phyloP scores from a whole-genome alignment of 2,329 filamentous ascomycete genomes.

The Dactylellina cionopaga region DNA sequence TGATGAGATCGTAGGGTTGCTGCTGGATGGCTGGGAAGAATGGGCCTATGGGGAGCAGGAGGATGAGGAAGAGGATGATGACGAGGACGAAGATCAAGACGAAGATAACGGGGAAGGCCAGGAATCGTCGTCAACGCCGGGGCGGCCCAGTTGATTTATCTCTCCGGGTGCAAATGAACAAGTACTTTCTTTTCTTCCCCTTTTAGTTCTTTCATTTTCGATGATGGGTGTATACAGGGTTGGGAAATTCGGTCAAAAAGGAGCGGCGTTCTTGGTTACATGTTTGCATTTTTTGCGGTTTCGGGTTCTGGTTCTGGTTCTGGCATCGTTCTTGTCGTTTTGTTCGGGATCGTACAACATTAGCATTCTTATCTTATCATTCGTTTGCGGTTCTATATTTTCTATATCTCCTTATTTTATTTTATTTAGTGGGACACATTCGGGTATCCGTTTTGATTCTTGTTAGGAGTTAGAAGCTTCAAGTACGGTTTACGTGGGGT shows the following conservation, averaged over 20 bases:
- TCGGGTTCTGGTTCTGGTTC: conserved; percentile 5
- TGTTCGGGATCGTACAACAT: conserved; percentile 11
- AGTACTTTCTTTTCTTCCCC: neutral
- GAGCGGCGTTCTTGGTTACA: conserved; percentile 32
- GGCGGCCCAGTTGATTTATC: neutral
- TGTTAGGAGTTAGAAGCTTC: too few relatives aligned
- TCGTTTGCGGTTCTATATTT: conserved; percentile 5
- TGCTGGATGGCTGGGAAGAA: conserved; percentile 45
- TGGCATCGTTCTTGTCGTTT: too few relatives aligned
- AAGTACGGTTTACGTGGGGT: too few relatives aligned
- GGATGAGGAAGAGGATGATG: neutral
- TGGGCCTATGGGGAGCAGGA: conserved; percentile 31
- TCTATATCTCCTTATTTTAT: neutral
- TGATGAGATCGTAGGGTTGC: conserved; percentile 39
- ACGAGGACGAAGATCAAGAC: conserved; percentile 6
- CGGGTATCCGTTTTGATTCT: too few relatives aligned
- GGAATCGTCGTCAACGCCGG: neutral
- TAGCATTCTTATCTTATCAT: conserved; percentile 10
- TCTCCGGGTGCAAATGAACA: neutral
- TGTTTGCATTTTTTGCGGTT: neutral
- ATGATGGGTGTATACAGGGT: conserved; percentile 16
- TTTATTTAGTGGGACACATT: too few relatives aligned
- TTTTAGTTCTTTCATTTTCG: neutral
- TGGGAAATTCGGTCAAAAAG: conserved; percentile 2
- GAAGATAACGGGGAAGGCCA: conserved; percentile 20